Base-by-base conservation (phyloP, 805 yeast species). In the Wickerhamomyces silvicola region DNA sequence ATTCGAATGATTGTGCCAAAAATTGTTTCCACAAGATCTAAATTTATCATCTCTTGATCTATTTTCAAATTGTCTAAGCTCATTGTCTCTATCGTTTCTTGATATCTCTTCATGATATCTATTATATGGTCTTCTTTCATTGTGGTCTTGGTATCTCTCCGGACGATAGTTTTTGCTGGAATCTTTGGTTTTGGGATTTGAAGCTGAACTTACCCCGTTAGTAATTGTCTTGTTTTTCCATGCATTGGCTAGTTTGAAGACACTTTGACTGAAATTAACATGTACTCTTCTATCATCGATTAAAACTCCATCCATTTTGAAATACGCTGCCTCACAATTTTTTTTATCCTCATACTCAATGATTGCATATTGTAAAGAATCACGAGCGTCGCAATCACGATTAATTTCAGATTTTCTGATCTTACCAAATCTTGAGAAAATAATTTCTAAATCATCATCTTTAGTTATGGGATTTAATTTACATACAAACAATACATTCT, bases 191-290 rank as follows among this genome's bases (percentile, higher is more conserved):
- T 16, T 16, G n/a, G 8, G n/a, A 6, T 5, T 19, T 18, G 5
- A 13, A 13, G 11, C 4, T 9, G 18, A 15, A 8, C 11, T 9
- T 16, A 15, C 26, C 27, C 36, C 28, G 30, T 37, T 39, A 1
- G 28, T 28, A 30, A 36, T 43, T 2, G 39, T 32, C 5, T 32
- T 33, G 10, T 24, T 27, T 28, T 51, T 41, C 60, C 60, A 54
- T 2, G 31, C 33, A 12, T 40, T 39, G 10, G 49, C 42, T 25
- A 59, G 24, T 28, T 42, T 48, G 10, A 56, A 38, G 9, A 68
- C 65, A 50, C 77, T 68, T 48, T 79, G 87, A 37, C 79, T 69
- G 59, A 79, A 79, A 50, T 79, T 86, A 26, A 79, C 81, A 37
- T 74, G 74, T 15, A 80, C 69, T 33, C 81, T 60, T 25, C 70